Conservation (phyloP, 1,139 yeast genomes). For the Scheffersomyces segobiensis region DNA sequence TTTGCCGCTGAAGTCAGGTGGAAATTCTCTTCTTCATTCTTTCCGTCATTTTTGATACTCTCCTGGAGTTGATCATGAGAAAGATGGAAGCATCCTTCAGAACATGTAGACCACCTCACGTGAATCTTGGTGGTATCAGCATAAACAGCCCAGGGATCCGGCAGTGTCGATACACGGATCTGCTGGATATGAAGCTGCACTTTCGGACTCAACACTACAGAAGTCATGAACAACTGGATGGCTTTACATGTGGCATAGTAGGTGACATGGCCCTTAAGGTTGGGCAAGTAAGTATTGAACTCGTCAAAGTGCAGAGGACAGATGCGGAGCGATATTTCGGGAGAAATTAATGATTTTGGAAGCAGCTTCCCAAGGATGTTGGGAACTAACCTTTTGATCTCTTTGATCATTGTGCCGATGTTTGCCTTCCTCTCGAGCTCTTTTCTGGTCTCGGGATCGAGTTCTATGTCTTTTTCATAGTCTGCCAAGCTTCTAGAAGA, state of each 20-base stretch:
- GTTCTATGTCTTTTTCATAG: neutral
- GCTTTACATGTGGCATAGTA: conserved; percentile 58
- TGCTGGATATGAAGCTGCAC: conserved; percentile 53
- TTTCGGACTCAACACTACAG: conserved; percentile 52
- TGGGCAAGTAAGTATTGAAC: conserved; percentile 56
- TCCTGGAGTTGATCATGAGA: conserved; percentile 11
- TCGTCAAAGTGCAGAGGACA: conserved; percentile 59
- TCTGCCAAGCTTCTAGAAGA: neutral
- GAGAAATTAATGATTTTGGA: conserved; percentile 50
- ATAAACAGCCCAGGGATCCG: conserved; percentile 34
- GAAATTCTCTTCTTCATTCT: conserved; percentile 5
- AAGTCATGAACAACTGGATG: conserved; percentile 53
- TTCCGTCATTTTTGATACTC: neutral
- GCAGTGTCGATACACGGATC: conserved; percentile 24
- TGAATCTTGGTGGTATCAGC: conserved; percentile 52
- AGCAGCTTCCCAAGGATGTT: conserved; percentile 50
- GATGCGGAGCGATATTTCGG: conserved; percentile 56
- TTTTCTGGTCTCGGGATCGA: neutral
- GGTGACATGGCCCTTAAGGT: conserved; percentile 58
- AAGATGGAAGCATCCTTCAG: conserved; percentile 50
- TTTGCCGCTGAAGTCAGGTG: conserved; percentile 40
- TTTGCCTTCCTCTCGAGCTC: conserved; percentile 48
- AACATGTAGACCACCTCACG: conserved; percentile 65
- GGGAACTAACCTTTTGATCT: conserved; percentile 57
- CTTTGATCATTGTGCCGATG: conserved; percentile 58